Evolutionary conservation across 2,329 filamentous ascomycete genomes (phyloP), one percentile per base, ranked within the genome.

Genomic region (Sclerotinia borealis): DNA sequence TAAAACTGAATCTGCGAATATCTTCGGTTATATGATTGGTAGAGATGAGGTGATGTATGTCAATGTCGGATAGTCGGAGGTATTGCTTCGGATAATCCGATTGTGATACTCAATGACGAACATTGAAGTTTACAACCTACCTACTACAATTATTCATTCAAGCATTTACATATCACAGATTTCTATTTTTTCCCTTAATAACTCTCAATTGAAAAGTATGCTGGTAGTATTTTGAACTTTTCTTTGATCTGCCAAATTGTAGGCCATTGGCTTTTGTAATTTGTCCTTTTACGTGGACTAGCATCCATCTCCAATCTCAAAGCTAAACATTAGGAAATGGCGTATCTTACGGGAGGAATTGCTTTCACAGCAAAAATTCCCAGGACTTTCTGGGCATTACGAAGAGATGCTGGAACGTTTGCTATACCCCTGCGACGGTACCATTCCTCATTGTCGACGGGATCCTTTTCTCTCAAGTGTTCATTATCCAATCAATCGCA

Each of bases 231-330:
- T 29, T 45, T 58, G 29, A 49, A 47, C 17, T 17, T 58, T 63
- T 58, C 60, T 63, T 58, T 58, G 43, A 63, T 43, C 60, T 58
- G 37, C 29, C 22, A 27, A 27, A 17, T 56, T 51, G 70, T 67
- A 63, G 68, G 68, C 70, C 70, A 65, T 31, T 60, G 67, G 70
- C 70, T 68, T 68, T 69, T 64, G 68, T 66, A 50, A 37, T 59
- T 59, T 37, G 59, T 52, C 43, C 61, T 50, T 51, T 48, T 36
- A 39, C 27, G n/a, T n/a, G n/a, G n/a, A n/a, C 41, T 48, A 25
- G 31, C 22, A 63, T 47, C 27, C 13, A 52, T 41, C 31, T 49
- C n/a, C 41, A 29, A 27, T 22, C 59, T 54, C 13, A 34, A 22
- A 37, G 22, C n/a, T 43, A 37, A 37, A 52, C 43, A n/a, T 39